Percentiles rank a stretch among this genome's conserved stretches.
These are phyloP conservation scores for Sequoia sempervirens DNA, from an alignment of 75 land plant genomes.

Conservation along the genomic window DNA sequence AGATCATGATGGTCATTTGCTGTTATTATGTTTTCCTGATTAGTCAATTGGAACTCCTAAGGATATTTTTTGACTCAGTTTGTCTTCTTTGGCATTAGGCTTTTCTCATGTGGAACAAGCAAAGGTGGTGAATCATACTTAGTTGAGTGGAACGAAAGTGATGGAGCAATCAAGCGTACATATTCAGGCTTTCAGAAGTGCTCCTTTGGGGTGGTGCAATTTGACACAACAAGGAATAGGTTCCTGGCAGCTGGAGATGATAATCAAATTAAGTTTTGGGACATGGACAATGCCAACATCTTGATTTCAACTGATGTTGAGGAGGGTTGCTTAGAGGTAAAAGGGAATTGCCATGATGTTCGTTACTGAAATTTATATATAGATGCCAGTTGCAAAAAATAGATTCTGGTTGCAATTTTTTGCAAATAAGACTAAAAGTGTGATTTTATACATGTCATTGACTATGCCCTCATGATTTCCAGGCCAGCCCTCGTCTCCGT, in stretches of 20 bases:
- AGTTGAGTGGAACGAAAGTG: conserved; percentile 84
- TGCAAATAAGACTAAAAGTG: background rate
- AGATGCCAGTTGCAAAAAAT: no score
- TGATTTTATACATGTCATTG: background rate
- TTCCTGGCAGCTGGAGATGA: conserved; percentile 82
- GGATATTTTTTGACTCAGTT: background rate
- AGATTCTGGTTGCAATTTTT: background rate
- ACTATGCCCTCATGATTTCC: background rate
- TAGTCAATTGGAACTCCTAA: background rate
- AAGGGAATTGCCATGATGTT: background rate
- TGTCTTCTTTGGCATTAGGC: conserved; percentile 16
- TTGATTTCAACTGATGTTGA: conserved; percentile 53
- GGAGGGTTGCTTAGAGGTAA: conserved; percentile 61
- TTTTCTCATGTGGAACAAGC: conserved; percentile 78
- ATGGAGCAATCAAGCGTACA: conserved; percentile 69
- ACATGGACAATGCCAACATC: conserved; percentile 59
- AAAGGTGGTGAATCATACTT: conserved; percentile 70
- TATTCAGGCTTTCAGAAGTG: conserved; percentile 58
- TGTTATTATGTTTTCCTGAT: background rate
- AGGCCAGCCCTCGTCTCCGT: conserved; percentile 18
- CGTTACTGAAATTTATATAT: background rate
- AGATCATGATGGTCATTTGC: background rate
- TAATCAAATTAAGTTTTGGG: conserved; percentile 72
- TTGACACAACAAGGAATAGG: conserved; percentile 68
- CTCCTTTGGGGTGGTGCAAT: conserved; percentile 60